phyloP scores from a whole-genome alignment of 192 early-diverging fungal species.

The Chytriomyces confervae region DNA sequence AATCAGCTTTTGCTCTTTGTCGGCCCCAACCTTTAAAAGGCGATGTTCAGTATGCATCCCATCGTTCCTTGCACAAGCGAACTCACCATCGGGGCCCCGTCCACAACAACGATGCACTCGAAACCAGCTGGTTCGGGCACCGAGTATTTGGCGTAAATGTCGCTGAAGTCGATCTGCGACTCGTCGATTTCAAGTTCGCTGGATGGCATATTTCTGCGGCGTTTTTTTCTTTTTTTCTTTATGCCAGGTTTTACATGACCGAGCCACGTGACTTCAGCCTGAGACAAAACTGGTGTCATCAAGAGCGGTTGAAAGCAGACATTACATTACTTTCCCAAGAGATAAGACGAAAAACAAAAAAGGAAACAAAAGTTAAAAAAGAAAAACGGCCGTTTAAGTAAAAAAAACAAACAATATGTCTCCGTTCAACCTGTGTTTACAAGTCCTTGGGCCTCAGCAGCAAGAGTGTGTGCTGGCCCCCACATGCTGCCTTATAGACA shows the following conservation, averaged over 20 bases:
- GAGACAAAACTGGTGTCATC: no score
- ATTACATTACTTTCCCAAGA: not conserved
- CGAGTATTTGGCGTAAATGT: conserved; percentile 80
- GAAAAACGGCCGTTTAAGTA: not conserved
- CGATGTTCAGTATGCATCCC: not conserved
- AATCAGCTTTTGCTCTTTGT: conserved; percentile 86
- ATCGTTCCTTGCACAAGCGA: not conserved
- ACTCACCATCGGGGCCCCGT: conserved; percentile 76
- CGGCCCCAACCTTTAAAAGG: conserved; percentile 66
- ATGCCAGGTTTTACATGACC: no score
- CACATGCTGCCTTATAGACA: conserved; percentile 69
- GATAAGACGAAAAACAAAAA: not conserved
- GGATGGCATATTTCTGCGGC: no score
- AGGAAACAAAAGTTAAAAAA: not conserved
- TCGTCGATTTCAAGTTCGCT: conserved; percentile 35
- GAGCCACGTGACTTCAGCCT: no score
- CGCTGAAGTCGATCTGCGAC: conserved; percentile 79
- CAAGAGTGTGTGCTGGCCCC: conserved; percentile 81
- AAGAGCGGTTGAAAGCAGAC: no score
- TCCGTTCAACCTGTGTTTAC: not conserved
- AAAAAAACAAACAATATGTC: not conserved
- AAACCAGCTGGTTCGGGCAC: conserved; percentile 77
- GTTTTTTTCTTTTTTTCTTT: no score
- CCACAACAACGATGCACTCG: conserved; percentile 88
- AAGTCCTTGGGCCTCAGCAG: conserved; percentile 54